Conservation (phyloP, 345 rosid species). For the Cardamine chenopodiifolia region DNA sequence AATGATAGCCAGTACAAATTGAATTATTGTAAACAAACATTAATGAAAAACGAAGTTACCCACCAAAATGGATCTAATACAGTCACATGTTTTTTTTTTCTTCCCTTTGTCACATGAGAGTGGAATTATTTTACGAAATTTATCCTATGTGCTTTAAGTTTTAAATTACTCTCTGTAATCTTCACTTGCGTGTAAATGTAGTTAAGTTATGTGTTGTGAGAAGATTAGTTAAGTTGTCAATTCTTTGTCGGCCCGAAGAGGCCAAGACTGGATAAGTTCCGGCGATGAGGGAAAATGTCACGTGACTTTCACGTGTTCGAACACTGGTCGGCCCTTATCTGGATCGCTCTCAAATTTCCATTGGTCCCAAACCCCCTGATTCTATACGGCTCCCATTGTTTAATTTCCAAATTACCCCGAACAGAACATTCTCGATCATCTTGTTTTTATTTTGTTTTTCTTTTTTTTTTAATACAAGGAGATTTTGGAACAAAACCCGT, state of each 20-base stretch:
- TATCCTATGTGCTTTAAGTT: constrained; percentile 34
- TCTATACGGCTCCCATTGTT: constrained; percentile 26
- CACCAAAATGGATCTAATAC: not conserved
- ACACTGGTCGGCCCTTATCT: constrained; percentile 36
- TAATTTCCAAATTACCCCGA: constrained; percentile 12
- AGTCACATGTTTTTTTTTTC: not conserved
- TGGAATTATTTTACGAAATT: not conserved
- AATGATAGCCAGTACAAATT: not conserved
- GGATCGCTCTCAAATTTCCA: constrained; percentile 4
- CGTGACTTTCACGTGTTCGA: constrained; percentile 42
- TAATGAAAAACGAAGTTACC: not conserved
- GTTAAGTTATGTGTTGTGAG: not conserved
- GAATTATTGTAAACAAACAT: not conserved
- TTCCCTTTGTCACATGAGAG: not conserved
- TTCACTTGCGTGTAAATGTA: constrained; percentile 3
- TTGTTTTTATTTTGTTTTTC: no score
- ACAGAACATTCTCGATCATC: constrained; percentile 17
- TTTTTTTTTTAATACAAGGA: no score
- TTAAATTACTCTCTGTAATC: constrained; percentile 13
- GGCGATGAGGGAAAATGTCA: constrained; percentile 35
- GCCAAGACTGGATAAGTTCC: constrained; percentile 34
- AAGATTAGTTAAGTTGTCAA: constrained; percentile 26
- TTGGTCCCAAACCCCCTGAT: constrained; percentile 29
- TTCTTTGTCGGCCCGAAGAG: constrained; percentile 17
- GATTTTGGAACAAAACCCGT: no score